Evolutionary conservation across 169 alveolate species (phyloP), one percentile per base, ranked within the genome.

Genomic region (Plasmodium gaboni): DNA sequence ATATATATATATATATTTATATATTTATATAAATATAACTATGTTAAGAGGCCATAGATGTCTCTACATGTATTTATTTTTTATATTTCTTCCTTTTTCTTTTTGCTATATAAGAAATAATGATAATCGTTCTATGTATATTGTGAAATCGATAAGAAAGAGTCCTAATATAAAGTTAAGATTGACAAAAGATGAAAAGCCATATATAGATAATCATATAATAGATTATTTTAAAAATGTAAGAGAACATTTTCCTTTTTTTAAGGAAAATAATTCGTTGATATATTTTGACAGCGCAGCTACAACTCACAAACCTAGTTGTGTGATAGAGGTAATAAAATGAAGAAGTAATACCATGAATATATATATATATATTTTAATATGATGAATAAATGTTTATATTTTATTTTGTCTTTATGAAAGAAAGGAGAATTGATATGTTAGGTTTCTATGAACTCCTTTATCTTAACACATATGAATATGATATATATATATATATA

Each of bases 281-380:
- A 15, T 89, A n/a, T 94, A 94, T 86, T 74, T 94, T 73, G 95
- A 94, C 94, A 94, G 87, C 71, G 96, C 96, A 8, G 93, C 96
- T 7, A 92, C 94, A 10, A 87, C 96, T 38, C 96, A 94, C 42
- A 92, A 92, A 63, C 96, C 96, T 2, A 10, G 15, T 9, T 44
- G 51, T 24, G 95, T 92, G 13, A 69, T 94, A 8, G 59, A 76
- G 74, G 96, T 92, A 55, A 57, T 89, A 19, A 26, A 17, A 28
- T 28, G 38, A 28, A 28, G 22, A 19, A 19, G 22, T 19, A 19
- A 19, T 19, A 19, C 22, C 0, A 19, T 19, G 0, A 0, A 19
- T 19, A 19, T 19, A 19, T 3, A 28, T 28, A 28, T 28, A 28
- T 28, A 28, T 28, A 28, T 28, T 28, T 28, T 28, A 28, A 0